Evolutionary conservation across 768 basidiomycete genomes (phyloP).

Genomic region (Lyophyllum decastes): DNA sequence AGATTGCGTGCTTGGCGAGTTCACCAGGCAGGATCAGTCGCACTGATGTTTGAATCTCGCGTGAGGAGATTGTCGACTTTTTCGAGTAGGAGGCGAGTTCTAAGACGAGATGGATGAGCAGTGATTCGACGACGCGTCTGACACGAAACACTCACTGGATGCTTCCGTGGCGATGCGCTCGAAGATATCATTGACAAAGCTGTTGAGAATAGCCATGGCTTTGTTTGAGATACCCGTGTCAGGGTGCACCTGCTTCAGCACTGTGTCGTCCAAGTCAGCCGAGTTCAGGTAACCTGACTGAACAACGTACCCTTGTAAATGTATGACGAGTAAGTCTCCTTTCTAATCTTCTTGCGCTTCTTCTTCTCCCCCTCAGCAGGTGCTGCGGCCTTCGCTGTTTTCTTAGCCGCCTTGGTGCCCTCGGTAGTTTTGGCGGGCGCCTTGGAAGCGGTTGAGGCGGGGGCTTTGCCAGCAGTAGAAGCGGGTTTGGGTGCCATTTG

Average conservation of each 20-base stretch:
- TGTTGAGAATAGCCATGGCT: conserved; percentile 96
- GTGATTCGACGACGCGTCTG: background rate
- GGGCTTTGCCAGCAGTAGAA: conserved; percentile 84
- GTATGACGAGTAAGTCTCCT: conserved; percentile 94
- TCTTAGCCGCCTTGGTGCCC: conserved; percentile 77
- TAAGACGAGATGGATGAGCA: conserved; percentile 25
- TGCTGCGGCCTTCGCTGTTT: conserved; percentile 65
- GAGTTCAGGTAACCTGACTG: background rate
- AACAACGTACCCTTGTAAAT: conserved; percentile 76
- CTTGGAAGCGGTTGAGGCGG: conserved; percentile 71
- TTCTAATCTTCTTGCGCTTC: conserved; percentile 82
- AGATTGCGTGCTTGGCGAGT: conserved; percentile 92
- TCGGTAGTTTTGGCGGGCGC: conserved; percentile 69
- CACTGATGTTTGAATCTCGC: conserved; percentile 97
- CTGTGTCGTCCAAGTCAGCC: conserved; percentile 36
- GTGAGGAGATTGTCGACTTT: conserved; percentile 98
- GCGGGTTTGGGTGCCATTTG: conserved; percentile 73
- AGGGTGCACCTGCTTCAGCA: conserved; percentile 96
- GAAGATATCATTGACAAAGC: conserved; percentile 95
- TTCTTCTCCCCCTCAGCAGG: conserved; percentile 79
- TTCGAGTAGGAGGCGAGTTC: conserved; percentile 98
- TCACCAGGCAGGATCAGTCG: conserved; percentile 96
- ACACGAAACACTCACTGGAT: conserved; percentile 59
- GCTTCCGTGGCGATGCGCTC: conserved; percentile 93
- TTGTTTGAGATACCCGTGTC: conserved; percentile 99